phyloP scores from a whole-genome alignment of 2,329 filamentous ascomycete species.

The Catunica adiposa region DNA sequence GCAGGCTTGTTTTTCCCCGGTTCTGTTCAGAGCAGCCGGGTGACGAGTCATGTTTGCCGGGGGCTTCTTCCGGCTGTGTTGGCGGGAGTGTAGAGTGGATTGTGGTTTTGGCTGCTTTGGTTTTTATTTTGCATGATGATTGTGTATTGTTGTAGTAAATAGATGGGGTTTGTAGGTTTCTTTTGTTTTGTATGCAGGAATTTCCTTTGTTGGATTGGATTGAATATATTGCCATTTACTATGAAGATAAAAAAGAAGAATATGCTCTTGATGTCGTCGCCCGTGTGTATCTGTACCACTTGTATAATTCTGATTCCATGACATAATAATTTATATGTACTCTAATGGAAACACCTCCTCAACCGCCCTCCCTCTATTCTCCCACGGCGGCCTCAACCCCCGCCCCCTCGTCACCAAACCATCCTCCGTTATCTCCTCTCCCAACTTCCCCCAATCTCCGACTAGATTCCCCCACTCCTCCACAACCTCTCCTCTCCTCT shows the following conservation, averaged over 20 bases:
- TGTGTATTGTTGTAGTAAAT: neutral
- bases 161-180: too few species aligned
- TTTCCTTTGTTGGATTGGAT: too few species aligned
- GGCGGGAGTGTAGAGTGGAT: neutral
- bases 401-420: neutral
- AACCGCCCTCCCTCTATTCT: neutral
- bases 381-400: neutral
- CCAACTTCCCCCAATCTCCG: neutral
- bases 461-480: neutral
- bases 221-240: too few species aligned
- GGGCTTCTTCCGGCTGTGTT: conserved; percentile 1
- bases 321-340: too few species aligned
- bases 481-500: neutral
- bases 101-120: neutral
- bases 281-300: too few species aligned
- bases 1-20: neutral
- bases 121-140: neutral
- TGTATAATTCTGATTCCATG: too few species aligned
- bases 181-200: too few species aligned
- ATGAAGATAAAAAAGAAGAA: too few species aligned
- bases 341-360: neutral
- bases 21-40: neutral
- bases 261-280: too few species aligned
- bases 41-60: neutral
- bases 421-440: neutral